Base-by-base conservation (phyloP, 1,139 yeast species). In the Pichia norvegensis region DNA sequence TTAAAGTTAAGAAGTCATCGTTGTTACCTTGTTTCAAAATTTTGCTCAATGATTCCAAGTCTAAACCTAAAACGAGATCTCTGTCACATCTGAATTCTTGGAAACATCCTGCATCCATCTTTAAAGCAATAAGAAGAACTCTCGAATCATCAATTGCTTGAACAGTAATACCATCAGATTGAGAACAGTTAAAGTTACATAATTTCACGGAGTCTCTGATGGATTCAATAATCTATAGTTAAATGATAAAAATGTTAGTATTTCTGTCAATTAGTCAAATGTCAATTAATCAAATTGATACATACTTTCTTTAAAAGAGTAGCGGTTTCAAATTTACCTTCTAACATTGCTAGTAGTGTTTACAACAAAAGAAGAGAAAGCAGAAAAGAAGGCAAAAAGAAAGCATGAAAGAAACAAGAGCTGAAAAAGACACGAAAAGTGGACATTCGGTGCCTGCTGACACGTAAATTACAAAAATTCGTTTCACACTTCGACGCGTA, bases 91-190 rank as follows among this genome's bases (percentile, higher is more conserved):
- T 81, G 73, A 85, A 92, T 56, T 85, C 92, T 50, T 79, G 74
- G 70, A 92, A 92, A n/a, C 95, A 94, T 54, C 86, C 90, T 56
- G 82, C 79, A 47, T 95, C 95, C 57, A 92, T 84, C 60, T 85
- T 78, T 57, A 92, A 73, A 14, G 96, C 85, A 39, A 92, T 96
- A 56, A 92, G 75, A 55, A 92, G 79, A 52, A 92, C 97, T 73
- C 97, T 87, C 33, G 98, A 88, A 63, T 88, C 95, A 68, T 92
- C 99, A 58, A 92, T 95, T 21, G 98, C 97, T 70, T 92, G 97
- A 22, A 94, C 94, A 19, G 95, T 85, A 59, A 92, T 83, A 54
- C 99, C 99, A 23, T 57, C 55, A 54, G 82, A 79, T 66, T 86
- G 95, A 20, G 95, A 80, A 70, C 97, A 92, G 69, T 90, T 95